A percentile compares a stretch with the other conserved stretches of the same genome.
Evolutionary conservation across 306 rosid species (phyloP).

Genomic region (Prunus kanzakura): DNA sequence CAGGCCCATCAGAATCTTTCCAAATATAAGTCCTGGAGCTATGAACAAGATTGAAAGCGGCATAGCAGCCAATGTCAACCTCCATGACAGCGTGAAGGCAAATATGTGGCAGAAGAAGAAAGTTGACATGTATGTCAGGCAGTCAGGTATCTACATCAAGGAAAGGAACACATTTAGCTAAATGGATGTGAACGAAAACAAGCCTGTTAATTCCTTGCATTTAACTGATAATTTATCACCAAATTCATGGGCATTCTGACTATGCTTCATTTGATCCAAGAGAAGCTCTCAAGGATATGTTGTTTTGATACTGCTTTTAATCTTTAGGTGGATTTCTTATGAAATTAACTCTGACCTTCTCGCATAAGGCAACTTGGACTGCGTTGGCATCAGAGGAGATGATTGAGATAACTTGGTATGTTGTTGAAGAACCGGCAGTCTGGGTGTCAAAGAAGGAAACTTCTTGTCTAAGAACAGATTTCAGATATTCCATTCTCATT

Average conservation of each 20-base stretch:
- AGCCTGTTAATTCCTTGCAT: neutral
- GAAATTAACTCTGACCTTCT: constrained; percentile 54
- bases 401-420: constrained; percentile 74
- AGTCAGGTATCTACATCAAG: constrained; percentile 66
- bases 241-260: neutral
- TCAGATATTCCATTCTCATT: constrained; percentile 77
- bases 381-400: constrained; percentile 72
- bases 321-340: neutral
- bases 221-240: neutral
- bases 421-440: constrained; percentile 63
- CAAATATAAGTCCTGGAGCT: constrained; percentile 65
- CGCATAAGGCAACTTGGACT: constrained; percentile 75
- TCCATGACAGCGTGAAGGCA: constrained; percentile 78
- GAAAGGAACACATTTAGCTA: constrained; percentile 2
- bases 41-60: constrained; percentile 87
- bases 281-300: neutral
- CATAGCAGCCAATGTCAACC: constrained; percentile 70
- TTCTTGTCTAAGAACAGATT: constrained; percentile 87
- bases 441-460: constrained; percentile 82
- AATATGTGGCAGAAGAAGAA: constrained; percentile 83
- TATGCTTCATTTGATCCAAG: neutral
- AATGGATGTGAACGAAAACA: too few species aligned
- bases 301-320: neutral
- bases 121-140: constrained; percentile 78
- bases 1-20: constrained; percentile 69